Base-by-base conservation (phyloP, 768 basidiomycete genomes). In the Lentinula sp. region DNA sequence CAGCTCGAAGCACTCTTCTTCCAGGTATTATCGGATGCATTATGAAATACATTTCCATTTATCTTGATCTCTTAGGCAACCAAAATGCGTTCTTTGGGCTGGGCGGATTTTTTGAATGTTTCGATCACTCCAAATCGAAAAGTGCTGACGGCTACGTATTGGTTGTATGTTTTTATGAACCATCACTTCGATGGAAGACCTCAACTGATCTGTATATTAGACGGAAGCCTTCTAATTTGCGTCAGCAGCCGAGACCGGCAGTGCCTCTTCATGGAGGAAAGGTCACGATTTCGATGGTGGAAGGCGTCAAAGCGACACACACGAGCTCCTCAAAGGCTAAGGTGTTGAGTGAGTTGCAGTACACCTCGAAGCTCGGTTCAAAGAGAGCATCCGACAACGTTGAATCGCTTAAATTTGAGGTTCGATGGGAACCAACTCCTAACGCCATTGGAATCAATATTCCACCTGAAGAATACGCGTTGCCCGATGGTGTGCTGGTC, bases 1-100 rank as follows among this genome's bases (percentile, higher is more conserved):
- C 95, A 96, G 67, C 80, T 98, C 15, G 95, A 95, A 72, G 89
- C 94, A 63, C 72, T 98, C 52, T 87, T 86, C 81, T 89, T 86
- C 67, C 92, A 94, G 69, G 81, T 80, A 64, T 37, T 70, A 68
- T 52, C 21, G 16, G 13, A 40, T 21, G 15, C 7, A 35, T 59
- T 15, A 16, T 45, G 54, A 43, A 43, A 34, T 28, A 15, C 45
- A 45, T 39, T 57, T 7, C 34, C 56, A 52, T 34, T 45, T 34
- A 55, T 49, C 50, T 43, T 57, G 54, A 35, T 46, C 28, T 49
- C 77, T 32, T 18, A 83, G 89, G 91, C 88, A 1, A 76, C 86
- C 69, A 80, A 91, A 31, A 84, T 94, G 81, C 80, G 89, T 52
- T 83, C 83, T n/a, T 76, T 93, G 3, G 93, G 93, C n/a, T 95